phyloP scores from a whole-genome alignment of 1,139 yeast species.

The Kurtzmaniella natalensis region DNA sequence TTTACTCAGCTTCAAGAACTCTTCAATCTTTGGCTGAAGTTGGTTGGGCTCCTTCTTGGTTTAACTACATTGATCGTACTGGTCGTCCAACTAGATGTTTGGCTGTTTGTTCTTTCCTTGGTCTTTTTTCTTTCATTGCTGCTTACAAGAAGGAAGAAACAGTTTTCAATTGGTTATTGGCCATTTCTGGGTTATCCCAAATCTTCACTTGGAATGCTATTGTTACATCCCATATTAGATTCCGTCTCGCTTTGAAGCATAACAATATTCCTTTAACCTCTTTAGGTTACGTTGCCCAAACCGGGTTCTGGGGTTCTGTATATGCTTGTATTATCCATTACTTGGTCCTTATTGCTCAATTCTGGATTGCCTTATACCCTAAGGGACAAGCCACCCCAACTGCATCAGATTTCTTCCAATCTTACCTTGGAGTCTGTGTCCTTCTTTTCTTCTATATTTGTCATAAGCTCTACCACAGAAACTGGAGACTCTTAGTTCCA shows the following conservation, averaged over 20 bases:
- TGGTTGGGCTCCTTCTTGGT: conserved; percentile 28
- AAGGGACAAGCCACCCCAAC: conserved; percentile 22
- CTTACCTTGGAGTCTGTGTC: conserved; percentile 34
- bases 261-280: conserved; percentile 22
- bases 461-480: conserved; percentile 30
- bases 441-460: conserved; percentile 30
- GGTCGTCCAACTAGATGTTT: conserved; percentile 31
- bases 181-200: conserved; percentile 38
- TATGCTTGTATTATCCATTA: conserved; percentile 26
- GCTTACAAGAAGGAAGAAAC: conserved; percentile 26
- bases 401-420: conserved; percentile 32
- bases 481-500: conserved; percentile 28
- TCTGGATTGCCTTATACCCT: conserved; percentile 42
- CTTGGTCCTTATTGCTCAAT: conserved; percentile 31
- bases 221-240: conserved; percentile 27
- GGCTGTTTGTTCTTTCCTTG: conserved; percentile 20
- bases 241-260: conserved; percentile 26
- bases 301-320: conserved; percentile 32
- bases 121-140: conserved; percentile 23
- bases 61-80: conserved; percentile 25
- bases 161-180: conserved; percentile 39
- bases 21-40: conserved; percentile 31
- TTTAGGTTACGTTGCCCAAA: conserved; percentile 28
- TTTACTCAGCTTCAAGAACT: conserved; percentile 32
- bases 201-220: conserved; percentile 36